These are phyloP conservation scores for Phytophthora sojae DNA, from an alignment of 352 stramenopile species.

Conservation along the genomic window DNA sequence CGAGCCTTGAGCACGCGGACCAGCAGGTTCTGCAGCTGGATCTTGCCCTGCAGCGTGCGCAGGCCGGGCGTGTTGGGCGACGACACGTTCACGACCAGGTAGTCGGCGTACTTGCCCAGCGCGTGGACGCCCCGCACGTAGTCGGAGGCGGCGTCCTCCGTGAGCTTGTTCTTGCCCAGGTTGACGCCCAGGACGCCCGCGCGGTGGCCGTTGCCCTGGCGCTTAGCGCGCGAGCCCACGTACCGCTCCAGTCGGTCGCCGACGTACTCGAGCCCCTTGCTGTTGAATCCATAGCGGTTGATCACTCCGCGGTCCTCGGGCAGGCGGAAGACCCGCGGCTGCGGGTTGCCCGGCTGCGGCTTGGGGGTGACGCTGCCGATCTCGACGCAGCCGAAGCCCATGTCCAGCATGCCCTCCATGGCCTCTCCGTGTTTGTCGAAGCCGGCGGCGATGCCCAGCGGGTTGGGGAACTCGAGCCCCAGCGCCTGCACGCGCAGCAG, in stretches of 20 bases:
- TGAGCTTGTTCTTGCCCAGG: conserved; percentile 98
- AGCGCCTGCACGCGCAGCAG: conserved; percentile 67
- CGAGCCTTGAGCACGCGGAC: conserved; percentile 73
- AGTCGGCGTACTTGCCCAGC: conserved; percentile 96
- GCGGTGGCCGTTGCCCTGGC: conserved; percentile 48
- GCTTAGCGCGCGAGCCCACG: conserved; percentile 43
- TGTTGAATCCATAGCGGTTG: conserved; percentile 99
- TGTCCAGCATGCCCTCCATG: conserved; percentile 93
- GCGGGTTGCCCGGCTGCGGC: conserved; percentile 94
- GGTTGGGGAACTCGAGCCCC: conserved; percentile 89
- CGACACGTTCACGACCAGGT: conserved; percentile 99
- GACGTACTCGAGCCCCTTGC: conserved; percentile 87
- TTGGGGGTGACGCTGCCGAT: conserved; percentile 95
- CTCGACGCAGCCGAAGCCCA: conserved; percentile 96
- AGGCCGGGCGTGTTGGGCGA: conserved; percentile 95
- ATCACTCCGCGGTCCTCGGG: conserved; percentile 95
- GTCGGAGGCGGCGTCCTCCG: conserved; percentile 82
- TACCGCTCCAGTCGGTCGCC: conserved; percentile 72
- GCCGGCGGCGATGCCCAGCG: conserved; percentile 95
- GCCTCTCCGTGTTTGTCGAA: conserved; percentile 98
- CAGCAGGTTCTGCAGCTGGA: conserved; percentile 84
- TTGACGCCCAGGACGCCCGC: conserved; percentile 95
- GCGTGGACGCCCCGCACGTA: conserved; percentile 93
- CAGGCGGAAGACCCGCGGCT: conserved; percentile 97
- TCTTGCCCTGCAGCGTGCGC: conserved; percentile 81